Evolutionary conservation across 1,284 basidiomycete genomes (phyloP).

Genomic region (Ceratobasidium sp.): DNA sequence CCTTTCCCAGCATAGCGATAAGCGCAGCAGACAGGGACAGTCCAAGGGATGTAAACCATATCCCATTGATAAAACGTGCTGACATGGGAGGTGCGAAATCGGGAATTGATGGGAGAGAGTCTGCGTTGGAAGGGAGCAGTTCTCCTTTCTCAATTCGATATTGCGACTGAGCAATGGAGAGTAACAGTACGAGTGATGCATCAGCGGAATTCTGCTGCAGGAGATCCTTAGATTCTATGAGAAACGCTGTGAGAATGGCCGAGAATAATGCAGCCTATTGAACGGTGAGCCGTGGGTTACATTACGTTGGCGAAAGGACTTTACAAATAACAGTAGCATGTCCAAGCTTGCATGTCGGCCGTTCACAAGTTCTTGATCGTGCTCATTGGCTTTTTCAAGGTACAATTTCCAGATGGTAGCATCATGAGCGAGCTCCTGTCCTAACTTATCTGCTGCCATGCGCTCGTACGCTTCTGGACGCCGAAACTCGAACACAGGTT

Average conservation of each 20-base stretch:
- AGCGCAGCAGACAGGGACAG: conserved; percentile 27
- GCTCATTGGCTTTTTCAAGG: conserved; percentile 28
- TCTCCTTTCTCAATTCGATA: conserved; percentile 5
- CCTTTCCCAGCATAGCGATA: conserved; percentile 32
- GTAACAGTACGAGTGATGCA: not conserved
- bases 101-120: not conserved
- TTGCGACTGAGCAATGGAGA: conserved; percentile 34
- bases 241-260: conserved; percentile 36
- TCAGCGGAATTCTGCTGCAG: conserved; percentile 21
- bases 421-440: conserved; percentile 28
- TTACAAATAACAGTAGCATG: conserved; percentile 37
- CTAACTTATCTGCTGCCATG: conserved; percentile 8
- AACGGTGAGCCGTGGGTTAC: too few species aligned
- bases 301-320: not conserved
- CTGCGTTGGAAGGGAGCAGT: not conserved
- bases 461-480: too few species aligned
- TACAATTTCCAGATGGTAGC: conserved; percentile 41
- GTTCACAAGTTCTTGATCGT: conserved; percentile 41
- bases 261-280: conserved; percentile 38
- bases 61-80: conserved; percentile 33
- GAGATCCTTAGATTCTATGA: conserved; percentile 19
- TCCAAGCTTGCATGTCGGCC: conserved; percentile 41
- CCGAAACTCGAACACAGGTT: too few species aligned
- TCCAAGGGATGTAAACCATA: conserved; percentile 41
- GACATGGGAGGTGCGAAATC: not conserved